Base-by-base conservation (phyloP, 1,284 basidiomycete species). In the Trichosporon sp. region DNA sequence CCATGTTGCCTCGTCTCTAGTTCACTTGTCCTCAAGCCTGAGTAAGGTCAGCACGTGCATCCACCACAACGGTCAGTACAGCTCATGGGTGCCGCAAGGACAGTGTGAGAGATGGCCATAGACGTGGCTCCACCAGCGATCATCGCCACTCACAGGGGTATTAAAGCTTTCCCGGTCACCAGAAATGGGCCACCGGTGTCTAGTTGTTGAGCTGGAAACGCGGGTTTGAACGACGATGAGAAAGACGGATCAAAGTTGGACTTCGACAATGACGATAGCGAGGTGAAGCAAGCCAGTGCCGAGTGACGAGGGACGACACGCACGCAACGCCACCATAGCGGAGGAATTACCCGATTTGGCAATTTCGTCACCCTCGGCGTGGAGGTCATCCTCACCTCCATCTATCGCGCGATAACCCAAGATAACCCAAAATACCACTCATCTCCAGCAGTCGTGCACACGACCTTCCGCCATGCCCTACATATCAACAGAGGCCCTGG, bases 401-500 rank as follows among this genome's bases (percentile, higher is more conserved):
- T 56, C 25, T 25, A n/a, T 27, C 33, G 16, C 23, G 27, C 27
- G 49, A 54, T 21, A 44, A 44, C 40, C 40, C 16, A 3, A 14
- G 11, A 54, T 14, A 14, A 29, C 21, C 49, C 13, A 13, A 37
- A 11, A 37, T 37, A n/a, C 25, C 14, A 4, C 29, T 11, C n/a
- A 19, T n/a, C n/a, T n/a, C n/a, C n/a, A n/a, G 34, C 52, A 29
- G 19, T 56, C 25, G 8, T 52, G 46, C 36, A 23, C 49, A 29
- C 34, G 29, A 36, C 37, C 16, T 37, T 19, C 13, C 59, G 11
- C 23, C 61, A 79, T 79, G 78, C 78, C 78, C 25, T 76, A 79
- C 67, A 76, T 79, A 59, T 78, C 78, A 1, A 77, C 74, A 54
- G 78, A 79, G 62, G 76, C 74, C 5, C 70, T 78, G 13, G 66